Evolutionary conservation across 306 rosid species (phyloP).

Genomic region (Castanea mollissima): DNA sequence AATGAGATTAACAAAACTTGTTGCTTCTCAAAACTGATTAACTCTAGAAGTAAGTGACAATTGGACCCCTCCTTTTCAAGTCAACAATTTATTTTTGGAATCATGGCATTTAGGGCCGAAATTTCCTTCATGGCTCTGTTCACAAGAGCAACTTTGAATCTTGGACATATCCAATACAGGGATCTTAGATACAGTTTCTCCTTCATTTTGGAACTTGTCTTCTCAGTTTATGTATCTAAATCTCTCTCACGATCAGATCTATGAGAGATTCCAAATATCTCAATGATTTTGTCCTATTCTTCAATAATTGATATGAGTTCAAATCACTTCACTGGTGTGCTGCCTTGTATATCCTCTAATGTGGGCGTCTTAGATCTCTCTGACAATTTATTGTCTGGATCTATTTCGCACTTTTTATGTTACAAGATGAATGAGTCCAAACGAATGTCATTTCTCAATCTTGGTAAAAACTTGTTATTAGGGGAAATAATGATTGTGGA

Average conservation of each 20-base stretch:
- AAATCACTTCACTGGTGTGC: no score
- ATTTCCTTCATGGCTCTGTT: slow-evolving; percentile 24
- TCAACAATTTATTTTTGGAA: fast-evolving
- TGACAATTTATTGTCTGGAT: fast-evolving
- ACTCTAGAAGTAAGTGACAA: neutral
- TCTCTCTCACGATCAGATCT: neutral
- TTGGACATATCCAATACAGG: slow-evolving; percentile 4
- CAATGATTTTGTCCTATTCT: no score
- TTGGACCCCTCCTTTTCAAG: slow-evolving; percentile 7
- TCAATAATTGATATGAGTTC: no score
- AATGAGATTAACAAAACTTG: neutral
- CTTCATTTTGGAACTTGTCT: neutral
- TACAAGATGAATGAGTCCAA: neutral
- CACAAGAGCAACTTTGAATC: neutral
- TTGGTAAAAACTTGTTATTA: neutral
- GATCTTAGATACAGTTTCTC: slow-evolving; percentile 9
- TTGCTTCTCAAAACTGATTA: neutral
- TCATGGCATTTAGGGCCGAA: neutral
- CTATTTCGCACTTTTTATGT: neutral
- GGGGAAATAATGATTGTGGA: slow-evolving; percentile 13
- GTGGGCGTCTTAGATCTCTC: no score
- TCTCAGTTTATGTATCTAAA: fast-evolving
- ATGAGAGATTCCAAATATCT: no score
- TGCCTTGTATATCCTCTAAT: no score
- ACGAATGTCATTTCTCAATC: neutral